Conservation (phyloP, 23 red algal species). For the Gracilaria gracilis region DNA sequence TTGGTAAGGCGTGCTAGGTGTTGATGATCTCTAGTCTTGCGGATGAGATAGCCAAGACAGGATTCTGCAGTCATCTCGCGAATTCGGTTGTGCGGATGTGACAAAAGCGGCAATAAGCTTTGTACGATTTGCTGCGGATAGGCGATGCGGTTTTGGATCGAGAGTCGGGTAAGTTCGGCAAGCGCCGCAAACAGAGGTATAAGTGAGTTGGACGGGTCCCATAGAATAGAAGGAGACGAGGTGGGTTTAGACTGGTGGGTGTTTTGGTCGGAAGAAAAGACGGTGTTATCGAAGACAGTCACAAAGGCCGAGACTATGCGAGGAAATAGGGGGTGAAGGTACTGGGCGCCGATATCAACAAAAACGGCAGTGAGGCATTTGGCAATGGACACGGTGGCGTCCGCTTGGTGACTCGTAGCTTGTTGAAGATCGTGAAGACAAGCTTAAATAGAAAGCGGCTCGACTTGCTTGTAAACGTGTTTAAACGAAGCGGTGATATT, state of each 20-base stretch:
- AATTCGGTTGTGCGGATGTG: conserved; percentile 46
- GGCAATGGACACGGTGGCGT: conserved; percentile 55
- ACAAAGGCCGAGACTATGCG: conserved; percentile 44
- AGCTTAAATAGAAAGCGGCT: conserved; percentile 45
- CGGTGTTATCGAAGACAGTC: conserved; percentile 13
- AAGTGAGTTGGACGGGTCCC: conserved; percentile 58
- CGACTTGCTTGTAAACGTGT: conserved; percentile 17
- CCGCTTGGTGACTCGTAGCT: conserved; percentile 22
- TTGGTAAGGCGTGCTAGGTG: neutral
- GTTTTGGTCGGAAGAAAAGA: neutral
- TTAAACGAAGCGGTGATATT: conserved; percentile 68
- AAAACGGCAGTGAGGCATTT: conserved; percentile 56
- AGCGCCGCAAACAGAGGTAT: conserved; percentile 57
- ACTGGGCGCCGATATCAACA: conserved; percentile 49
- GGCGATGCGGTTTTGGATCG: conserved; percentile 13
- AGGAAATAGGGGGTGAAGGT: conserved; percentile 66
- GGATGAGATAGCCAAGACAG: conserved; percentile 69
- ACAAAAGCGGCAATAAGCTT: conserved; percentile 47
- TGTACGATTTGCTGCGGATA: conserved; percentile 29
- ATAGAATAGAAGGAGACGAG: conserved; percentile 41
- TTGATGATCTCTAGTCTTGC: conserved; percentile 58
- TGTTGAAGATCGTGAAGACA: conserved; percentile 13
- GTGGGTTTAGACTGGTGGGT: neutral
- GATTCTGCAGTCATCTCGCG: conserved; percentile 79
- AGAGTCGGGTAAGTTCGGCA: conserved; percentile 37